A percentile compares a stretch with the other conserved stretches of the same genome.
These are phyloP conservation scores for Daldinia grandis DNA, from an alignment of 495 filamentous ascomycete species.

Conservation along the genomic window DNA sequence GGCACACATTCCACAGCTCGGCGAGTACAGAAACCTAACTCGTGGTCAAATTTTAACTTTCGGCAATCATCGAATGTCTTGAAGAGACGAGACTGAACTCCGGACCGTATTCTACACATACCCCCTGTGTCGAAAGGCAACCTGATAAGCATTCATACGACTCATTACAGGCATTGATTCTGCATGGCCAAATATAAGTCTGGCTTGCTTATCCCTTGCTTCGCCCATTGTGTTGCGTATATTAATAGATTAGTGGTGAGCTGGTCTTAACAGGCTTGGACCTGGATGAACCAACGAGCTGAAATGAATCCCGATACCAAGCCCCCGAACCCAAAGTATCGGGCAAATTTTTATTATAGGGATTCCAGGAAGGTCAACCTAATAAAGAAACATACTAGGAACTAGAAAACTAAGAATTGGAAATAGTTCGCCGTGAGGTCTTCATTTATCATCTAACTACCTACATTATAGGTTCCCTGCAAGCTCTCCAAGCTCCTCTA, in stretches of 20 bases:
- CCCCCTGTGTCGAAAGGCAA: not conserved
- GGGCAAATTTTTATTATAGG: too few relatives aligned
- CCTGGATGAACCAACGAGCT: too few relatives aligned
- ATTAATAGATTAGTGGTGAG: not conserved
- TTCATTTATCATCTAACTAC: constrained; percentile 38
- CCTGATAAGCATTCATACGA: not conserved
- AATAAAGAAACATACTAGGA: too few relatives aligned
- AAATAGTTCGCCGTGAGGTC: constrained; percentile 39
- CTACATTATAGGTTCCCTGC: not conserved
- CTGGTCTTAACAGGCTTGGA: not conserved
- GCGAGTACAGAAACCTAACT: constrained; percentile 29
- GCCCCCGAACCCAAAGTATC: too few relatives aligned
- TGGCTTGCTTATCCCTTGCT: not conserved
- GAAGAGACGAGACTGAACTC: not conserved
- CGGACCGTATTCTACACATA: not conserved
- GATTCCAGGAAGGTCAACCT: too few relatives aligned
- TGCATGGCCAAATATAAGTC: not conserved
- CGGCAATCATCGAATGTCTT: not conserved
- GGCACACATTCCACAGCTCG: constrained; percentile 19
- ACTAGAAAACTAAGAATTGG: not conserved
- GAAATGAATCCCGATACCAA: too few relatives aligned
- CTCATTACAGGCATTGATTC: not conserved
- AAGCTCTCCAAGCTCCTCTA: not conserved
- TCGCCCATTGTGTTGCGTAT: not conserved
- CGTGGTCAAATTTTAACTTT: constrained; percentile 18